Conservation (phyloP, 2,329 filamentous ascomycete species). For the Zymoseptoria passerinii region DNA sequence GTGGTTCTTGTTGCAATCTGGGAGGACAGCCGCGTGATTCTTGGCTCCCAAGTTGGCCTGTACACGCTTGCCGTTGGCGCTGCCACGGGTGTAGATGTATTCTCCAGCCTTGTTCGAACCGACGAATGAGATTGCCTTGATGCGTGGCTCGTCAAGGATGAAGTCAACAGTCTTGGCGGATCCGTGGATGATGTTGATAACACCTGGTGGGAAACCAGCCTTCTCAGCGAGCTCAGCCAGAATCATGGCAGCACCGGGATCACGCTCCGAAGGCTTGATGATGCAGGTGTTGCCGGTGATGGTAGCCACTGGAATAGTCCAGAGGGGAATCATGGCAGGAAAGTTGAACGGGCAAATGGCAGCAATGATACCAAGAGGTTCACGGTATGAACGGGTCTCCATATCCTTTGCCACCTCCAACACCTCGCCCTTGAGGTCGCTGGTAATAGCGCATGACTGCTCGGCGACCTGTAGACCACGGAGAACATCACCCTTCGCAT, state of each 20-base stretch:
- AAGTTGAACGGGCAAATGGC: constrained; percentile 90
- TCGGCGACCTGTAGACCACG: constrained; percentile 78
- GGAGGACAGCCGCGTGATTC: constrained; percentile 78
- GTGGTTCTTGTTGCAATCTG: constrained; percentile 85
- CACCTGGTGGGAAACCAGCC: constrained; percentile 73
- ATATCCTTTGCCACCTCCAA: constrained; percentile 83
- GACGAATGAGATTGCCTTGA: constrained; percentile 83
- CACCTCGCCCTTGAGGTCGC: constrained; percentile 73
- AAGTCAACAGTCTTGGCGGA: constrained; percentile 75
- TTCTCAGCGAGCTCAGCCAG: constrained; percentile 70
- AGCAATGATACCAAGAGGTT: constrained; percentile 72
- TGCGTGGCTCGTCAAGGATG: constrained; percentile 72
- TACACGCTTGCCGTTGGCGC: constrained; percentile 78
- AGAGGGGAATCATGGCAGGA: constrained; percentile 87
- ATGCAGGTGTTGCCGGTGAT: constrained; percentile 77
- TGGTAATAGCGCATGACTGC: constrained; percentile 70
- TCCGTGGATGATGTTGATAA: constrained; percentile 76
- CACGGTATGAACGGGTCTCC: constrained; percentile 75
- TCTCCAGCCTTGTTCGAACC: constrained; percentile 81
- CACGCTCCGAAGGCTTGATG: constrained; percentile 78
- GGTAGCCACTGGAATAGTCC: constrained; percentile 78
- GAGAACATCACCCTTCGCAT: constrained; percentile 73
- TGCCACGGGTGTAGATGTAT: constrained; percentile 73
- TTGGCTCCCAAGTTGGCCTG: constrained; percentile 83
- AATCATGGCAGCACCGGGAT: constrained; percentile 79